Conservation (phyloP, 306 rosid genomes). For the Inga leiocalycina region DNA sequence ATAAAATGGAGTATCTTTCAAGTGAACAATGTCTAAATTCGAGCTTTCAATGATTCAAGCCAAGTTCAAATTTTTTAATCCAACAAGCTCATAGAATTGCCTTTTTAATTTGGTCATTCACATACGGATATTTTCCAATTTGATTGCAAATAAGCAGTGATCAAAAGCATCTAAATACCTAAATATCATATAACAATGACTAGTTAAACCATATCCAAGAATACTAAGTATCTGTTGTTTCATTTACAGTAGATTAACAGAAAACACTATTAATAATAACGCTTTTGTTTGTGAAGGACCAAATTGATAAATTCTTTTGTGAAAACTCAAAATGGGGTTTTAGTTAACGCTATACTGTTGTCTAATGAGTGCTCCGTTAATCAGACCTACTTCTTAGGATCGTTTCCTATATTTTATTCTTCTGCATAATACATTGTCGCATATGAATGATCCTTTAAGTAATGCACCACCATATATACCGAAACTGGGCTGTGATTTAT, state of each 20-base stretch:
- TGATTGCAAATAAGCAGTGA: neutral
- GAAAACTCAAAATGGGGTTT: neutral
- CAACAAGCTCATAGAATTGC: neutral
- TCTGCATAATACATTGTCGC: neutral
- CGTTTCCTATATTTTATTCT: conserved; percentile 13
- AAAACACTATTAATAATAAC: neutral
- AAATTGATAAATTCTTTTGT: neutral
- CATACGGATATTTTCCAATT: neutral
- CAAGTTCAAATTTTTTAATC: neutral
- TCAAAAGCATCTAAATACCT: neutral
- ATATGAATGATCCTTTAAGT: neutral
- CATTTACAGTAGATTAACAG: neutral
- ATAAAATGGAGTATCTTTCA: neutral
- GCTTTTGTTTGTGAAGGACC: neutral
- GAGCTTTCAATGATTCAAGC: neutral
- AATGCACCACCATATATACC: neutral
- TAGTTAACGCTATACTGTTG: neutral
- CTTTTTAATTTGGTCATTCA: neutral
- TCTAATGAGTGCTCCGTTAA: neutral
- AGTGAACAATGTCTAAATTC: neutral
- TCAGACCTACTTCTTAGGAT: neutral
- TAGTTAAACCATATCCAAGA: neutral
- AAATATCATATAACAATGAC: neutral
- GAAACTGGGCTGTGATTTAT: neutral
- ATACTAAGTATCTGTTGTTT: neutral